phyloP scores from a whole-genome alignment of 495 filamentous ascomycete genomes.

The Penicillium riverlandense region DNA sequence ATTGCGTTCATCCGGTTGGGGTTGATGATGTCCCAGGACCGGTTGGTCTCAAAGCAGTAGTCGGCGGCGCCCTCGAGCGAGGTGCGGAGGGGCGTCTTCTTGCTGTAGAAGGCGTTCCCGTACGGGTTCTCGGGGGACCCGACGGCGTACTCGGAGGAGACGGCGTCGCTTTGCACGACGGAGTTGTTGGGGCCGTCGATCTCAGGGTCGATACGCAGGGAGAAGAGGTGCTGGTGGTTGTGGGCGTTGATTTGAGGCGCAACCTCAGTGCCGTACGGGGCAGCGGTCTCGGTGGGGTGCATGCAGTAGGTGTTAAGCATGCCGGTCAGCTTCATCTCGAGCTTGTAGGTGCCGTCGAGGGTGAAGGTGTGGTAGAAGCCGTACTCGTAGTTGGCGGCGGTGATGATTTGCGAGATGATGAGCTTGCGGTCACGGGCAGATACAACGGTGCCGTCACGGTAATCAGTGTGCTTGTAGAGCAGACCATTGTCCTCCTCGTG shows the following conservation, averaged over 20 bases:
- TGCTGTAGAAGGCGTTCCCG: conserved; percentile 42
- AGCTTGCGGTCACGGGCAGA: conserved; percentile 64
- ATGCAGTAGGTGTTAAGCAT: conserved; percentile 39
- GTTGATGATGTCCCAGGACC: conserved; percentile 44
- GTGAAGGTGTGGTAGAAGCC: conserved; percentile 48
- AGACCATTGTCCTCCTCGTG: conserved; percentile 72
- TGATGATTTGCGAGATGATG: conserved; percentile 59
- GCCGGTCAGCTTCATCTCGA: conserved; percentile 43
- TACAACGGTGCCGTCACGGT: conserved; percentile 60
- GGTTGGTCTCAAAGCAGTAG: conserved; percentile 39
- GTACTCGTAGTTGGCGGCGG: conserved; percentile 59
- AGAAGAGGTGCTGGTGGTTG: conserved; percentile 50
- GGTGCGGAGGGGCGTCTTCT: conserved; percentile 36
- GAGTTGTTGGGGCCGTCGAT: conserved; percentile 47
- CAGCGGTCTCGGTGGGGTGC: conserved; percentile 36
- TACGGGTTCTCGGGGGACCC: conserved; percentile 36
- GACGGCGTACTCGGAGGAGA: conserved; percentile 25
- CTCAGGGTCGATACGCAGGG: conserved; percentile 45
- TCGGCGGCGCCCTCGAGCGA: conserved; percentile 33
- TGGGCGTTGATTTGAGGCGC: conserved; percentile 38
- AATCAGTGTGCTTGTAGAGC: conserved; percentile 79
- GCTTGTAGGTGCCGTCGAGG: conserved; percentile 41
- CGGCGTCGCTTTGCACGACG: conserved; percentile 42
- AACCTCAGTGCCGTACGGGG: conserved; percentile 43
- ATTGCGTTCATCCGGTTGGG: conserved; percentile 33